These are phyloP conservation scores for Eucalyptus leucophloia DNA, from an alignment of 345 rosid species.

Conservation along the genomic window DNA sequence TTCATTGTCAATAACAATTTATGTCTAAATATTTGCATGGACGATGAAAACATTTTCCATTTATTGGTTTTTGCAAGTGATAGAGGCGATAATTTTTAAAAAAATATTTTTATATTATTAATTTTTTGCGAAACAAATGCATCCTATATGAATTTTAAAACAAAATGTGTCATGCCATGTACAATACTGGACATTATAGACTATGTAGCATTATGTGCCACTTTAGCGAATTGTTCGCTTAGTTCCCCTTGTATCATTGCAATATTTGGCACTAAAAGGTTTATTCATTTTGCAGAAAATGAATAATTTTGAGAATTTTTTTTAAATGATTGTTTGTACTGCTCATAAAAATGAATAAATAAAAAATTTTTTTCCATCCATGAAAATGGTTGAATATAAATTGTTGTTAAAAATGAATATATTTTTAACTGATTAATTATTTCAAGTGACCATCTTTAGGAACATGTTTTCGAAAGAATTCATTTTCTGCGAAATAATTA, in stretches of 20 bases:
- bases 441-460: not conserved
- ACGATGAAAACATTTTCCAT: rapidly evolving
- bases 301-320: not conserved
- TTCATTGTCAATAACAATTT: not conserved
- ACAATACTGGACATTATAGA: not conserved
- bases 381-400: not conserved
- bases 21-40: not conserved
- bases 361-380: not conserved
- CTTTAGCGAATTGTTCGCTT: not conserved
- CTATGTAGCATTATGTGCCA: not conserved
- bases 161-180: not conserved
- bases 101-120: not conserved
- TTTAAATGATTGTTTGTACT: not conserved
- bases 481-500: not conserved
- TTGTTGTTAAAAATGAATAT: not conserved
- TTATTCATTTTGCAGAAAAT: not conserved
- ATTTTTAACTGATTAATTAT: not conserved
- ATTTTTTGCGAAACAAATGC: not conserved
- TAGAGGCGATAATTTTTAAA: not conserved
- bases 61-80: not conserved
- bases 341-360: not conserved
- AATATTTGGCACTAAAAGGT: not conserved
- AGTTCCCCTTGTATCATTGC: not conserved
- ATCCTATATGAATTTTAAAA: not conserved
- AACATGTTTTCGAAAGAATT: rapidly evolving